Evolutionary conservation across 2,329 filamentous ascomycete genomes (phyloP), one percentile per base, ranked within the genome.

Genomic region (Alternaria arbusti): DNA sequence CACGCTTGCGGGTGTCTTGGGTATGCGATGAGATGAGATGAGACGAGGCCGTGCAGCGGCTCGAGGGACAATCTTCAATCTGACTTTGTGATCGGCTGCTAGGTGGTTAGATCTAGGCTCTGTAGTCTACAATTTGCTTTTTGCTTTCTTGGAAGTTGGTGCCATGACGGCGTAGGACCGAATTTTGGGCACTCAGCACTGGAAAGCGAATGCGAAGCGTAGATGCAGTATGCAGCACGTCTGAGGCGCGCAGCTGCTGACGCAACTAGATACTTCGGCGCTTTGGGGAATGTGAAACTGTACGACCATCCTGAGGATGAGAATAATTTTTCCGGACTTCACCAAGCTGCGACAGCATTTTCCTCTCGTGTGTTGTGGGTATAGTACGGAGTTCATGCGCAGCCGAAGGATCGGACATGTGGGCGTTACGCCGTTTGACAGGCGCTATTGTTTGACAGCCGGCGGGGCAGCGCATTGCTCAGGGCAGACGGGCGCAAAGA

Each of bases 361-460:
- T 40, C 30, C 15, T 52, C 28, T 52, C 49, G 28, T 52, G 49
- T 25, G 49, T 52, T 52, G 49, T 52, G 49, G 30, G 30, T 52
- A 52, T 52, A 52, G 30, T 25, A 40, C 8, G 13, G 49, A n/a
- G 58, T 57, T 61, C 25, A 50, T 45, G 58, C 52, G 51, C 44
- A 17, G 3, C 28, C 20, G 52, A 61, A 57, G 58, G 58, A 61
- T 61, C 43, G 44, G 20, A 30, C 26, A 32, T 45, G 45, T 28
- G 40, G 52, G 57, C 40, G 45, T 54, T 47, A 50, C 58, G 52
- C 52, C 49, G 49, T 52, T 52, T 23, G 32, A 15, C 28, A 40
- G 12, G 52, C 58, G 52, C 58, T 61, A 61, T 61, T 57, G 58
- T 61, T 61, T 61, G 52, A 61, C 58, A 61, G 52, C 52, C 22